These are phyloP conservation scores for Podospora pseudoanserina DNA, from an alignment of 495 filamentous ascomycete species.

Conservation along the genomic window DNA sequence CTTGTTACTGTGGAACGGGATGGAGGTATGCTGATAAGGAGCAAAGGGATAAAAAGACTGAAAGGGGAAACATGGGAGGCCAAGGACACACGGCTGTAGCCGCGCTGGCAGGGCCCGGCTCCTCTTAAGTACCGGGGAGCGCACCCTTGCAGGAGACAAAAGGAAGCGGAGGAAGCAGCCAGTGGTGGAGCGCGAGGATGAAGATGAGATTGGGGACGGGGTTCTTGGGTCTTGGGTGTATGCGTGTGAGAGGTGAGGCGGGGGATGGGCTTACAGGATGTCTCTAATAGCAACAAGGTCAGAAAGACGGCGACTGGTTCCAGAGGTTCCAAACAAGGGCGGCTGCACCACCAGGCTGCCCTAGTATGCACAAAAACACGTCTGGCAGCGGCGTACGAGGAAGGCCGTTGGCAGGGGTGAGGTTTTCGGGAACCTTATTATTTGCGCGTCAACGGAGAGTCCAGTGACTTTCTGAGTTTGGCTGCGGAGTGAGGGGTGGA, in stretches of 20 bases:
- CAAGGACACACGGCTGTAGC: conserved; percentile 13
- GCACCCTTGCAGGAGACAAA: conserved; percentile 11
- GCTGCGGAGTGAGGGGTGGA: conserved; percentile 19
- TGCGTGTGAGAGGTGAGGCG: conserved; percentile 1
- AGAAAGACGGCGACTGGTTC: neutral
- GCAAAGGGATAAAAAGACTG: neutral
- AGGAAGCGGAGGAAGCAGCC: neutral
- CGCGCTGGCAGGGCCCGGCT: conserved; percentile 9
- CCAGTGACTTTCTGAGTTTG: neutral
- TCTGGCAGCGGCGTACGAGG: conserved; percentile 18
- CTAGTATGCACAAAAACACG: neutral
- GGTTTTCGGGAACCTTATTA: conserved; percentile 21
- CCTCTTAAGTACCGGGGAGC: conserved; percentile 10
- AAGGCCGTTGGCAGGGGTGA: conserved; percentile 17
- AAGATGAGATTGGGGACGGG: conserved; percentile 5
- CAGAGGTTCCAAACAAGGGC: neutral
- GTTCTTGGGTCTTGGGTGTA: neutral
- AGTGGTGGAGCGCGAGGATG: conserved; percentile 1
- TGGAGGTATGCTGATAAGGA: neutral
- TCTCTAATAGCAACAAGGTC: neutral
- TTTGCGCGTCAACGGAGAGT: conserved; percentile 26
- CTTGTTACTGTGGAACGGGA: neutral
- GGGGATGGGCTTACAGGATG: neutral
- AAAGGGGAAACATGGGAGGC: conserved; percentile 4
- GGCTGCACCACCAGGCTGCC: conserved; percentile 7